A percentile compares a stretch with the other conserved stretches of the same genome.
phyloP scores from a whole-genome alignment of 1,284 basidiomycete genomes.

The Sphagnurus paluster region DNA sequence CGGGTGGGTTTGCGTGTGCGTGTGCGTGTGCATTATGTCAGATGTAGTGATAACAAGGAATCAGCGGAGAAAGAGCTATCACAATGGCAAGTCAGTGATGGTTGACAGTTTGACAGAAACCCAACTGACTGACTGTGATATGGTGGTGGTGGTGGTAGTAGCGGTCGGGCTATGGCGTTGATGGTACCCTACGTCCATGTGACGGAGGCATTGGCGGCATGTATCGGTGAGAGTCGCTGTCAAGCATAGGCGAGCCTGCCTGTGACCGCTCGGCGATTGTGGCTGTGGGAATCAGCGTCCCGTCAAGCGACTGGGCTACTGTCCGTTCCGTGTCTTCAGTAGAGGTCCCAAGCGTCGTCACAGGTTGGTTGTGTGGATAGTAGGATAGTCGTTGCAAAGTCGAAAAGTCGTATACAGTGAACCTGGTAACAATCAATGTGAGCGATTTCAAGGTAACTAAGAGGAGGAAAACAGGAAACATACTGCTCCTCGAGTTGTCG shows the following conservation, averaged over 20 bases:
- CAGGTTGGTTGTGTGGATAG: constrained; percentile 76
- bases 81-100: not conserved
- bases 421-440: constrained; percentile 40
- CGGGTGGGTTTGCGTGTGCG: constrained; percentile 4
- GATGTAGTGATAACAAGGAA: constrained; percentile 12
- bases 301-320: constrained; percentile 34
- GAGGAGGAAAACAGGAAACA: constrained; percentile 26
- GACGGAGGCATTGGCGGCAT: constrained; percentile 21
- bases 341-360: constrained; percentile 47
- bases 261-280: constrained; percentile 61
- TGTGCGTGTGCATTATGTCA: constrained; percentile 12
- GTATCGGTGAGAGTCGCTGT: constrained; percentile 25
- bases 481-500: constrained; percentile 93
- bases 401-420: constrained; percentile 77
- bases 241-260: constrained; percentile 51
- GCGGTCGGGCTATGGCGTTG: constrained; percentile 7
- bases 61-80: not conserved
- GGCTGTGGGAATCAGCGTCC: constrained; percentile 40
- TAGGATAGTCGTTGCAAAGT: constrained; percentile 68
- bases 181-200: constrained; percentile 18
- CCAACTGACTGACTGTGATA: not conserved
- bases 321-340: constrained; percentile 41
- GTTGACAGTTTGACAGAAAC: not conserved
- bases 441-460: not conserved
- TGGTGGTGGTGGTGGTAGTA: not conserved